Base-by-base conservation (phyloP, 2,329 filamentous ascomycete genomes). In the Cordyceps fumosorosea region DNA sequence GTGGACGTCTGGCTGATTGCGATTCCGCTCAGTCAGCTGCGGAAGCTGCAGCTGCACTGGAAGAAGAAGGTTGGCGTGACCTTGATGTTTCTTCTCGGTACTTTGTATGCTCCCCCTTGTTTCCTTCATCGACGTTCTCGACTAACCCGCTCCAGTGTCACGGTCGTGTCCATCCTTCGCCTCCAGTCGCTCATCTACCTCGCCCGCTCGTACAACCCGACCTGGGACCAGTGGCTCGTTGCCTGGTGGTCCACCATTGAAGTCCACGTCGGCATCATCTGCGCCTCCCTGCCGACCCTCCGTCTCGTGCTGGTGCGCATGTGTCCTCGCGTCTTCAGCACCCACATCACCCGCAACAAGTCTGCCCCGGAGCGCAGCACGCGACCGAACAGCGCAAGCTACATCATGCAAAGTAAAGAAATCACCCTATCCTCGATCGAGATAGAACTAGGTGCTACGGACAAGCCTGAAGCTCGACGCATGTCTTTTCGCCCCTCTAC, bases 1-100 rank as follows among this genome's bases (percentile, higher is more conserved):
- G 71, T 83, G 22, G 83, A 86, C 64, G 14, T 81, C 3, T 80
- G 78, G 75, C 79, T 85, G 67, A 72, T 85, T 32, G 75, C 71
- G 0, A 72, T 86, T 10, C 82, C 84, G 0, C 67, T 83, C 7
- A 76, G 74, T 20, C 76, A 81, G 60, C 67, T 84, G 3, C 68
- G 70, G 26, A 62, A 69, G 0, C 71, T 83, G 8, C 74, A 77
- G 6, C 64, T 83, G 29, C 74, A 77, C 58, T 78, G 74, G 72
- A 78, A 75, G 66, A 81, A 80, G 70, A 83, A 81, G 70, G 50
- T 78, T 32, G 74, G 78, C 22, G 75, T 83, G 3, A 72, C 72
- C 4, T 62, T 81, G 62, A 82, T 84, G 80, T 83, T 84, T 62
- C 73, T 74, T 14, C 74, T 83, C 12, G 81, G 81, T 12, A 70